Conservation (phyloP, 805 yeast species). For the Saccharomycopsis guyanensis region DNA sequence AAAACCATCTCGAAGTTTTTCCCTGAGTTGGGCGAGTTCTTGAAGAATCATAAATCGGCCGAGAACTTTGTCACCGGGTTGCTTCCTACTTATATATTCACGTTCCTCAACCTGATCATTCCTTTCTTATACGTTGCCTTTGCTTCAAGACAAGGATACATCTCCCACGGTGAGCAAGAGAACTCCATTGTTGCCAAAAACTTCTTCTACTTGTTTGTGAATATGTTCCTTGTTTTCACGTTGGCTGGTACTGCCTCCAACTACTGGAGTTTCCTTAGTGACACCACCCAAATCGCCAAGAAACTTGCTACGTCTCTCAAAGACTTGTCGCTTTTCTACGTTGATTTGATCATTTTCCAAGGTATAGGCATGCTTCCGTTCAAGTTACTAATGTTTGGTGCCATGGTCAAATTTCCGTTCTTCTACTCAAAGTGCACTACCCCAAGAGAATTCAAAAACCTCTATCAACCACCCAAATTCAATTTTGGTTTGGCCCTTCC, state of each 20-base stretch:
- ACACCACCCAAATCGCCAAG: constrained; percentile 82
- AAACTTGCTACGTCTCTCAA: constrained; percentile 77
- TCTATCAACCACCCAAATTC: constrained; percentile 84
- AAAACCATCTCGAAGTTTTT: constrained; percentile 73
- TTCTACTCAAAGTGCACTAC: constrained; percentile 61
- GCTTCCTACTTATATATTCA: constrained; percentile 85
- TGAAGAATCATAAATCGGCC: constrained; percentile 62
- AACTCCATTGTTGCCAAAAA: constrained; percentile 84
- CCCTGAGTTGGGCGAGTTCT: constrained; percentile 70
- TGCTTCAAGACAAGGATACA: constrained; percentile 77
- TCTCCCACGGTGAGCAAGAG: constrained; percentile 91
- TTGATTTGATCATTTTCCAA: constrained; percentile 74
- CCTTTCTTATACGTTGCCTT: constrained; percentile 85
- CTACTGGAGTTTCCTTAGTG: constrained; percentile 73
- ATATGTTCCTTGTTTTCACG: constrained; percentile 88
- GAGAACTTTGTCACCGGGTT: constrained; percentile 78
- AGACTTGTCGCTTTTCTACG: constrained; percentile 79
- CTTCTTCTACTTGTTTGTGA: constrained; percentile 90
- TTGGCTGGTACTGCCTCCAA: constrained; percentile 87
- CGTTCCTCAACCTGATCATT: constrained; percentile 70
- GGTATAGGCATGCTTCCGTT: constrained; percentile 89
- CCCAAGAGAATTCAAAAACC: constrained; percentile 69
- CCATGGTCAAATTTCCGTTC: constrained; percentile 65
- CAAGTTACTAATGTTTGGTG: constrained; percentile 73
- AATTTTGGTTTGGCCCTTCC: constrained; percentile 89